These are phyloP conservation scores for Tulasnella sp. DNA, from an alignment of 768 basidiomycete species.

Conservation along the genomic window DNA sequence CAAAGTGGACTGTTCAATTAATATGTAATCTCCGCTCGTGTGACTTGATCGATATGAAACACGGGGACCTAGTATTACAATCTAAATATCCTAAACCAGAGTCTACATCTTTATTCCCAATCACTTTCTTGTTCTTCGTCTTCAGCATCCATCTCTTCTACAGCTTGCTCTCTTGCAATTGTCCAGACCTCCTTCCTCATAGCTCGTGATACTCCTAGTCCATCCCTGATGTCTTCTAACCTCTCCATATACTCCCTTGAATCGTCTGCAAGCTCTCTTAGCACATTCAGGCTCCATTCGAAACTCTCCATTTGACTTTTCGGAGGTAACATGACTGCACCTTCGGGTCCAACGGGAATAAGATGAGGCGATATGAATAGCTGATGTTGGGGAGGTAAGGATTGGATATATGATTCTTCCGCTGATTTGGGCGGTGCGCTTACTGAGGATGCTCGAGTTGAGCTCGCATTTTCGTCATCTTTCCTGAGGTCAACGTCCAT, in stretches of 20 bases:
- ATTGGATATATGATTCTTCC: constrained; percentile 8
- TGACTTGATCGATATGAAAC: too few relatives aligned
- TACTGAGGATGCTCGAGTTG: not conserved
- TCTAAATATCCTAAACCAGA: not conserved
- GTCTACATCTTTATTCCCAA: constrained; percentile 12
- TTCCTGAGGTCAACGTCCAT: constrained; percentile 11
- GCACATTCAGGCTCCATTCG: constrained; percentile 57
- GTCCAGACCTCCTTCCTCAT: constrained; percentile 69
- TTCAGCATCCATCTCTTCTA: constrained; percentile 57
- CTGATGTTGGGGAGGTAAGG: constrained; percentile 11
- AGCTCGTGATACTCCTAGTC: constrained; percentile 56
- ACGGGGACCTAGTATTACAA: too few relatives aligned
- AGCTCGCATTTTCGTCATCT: constrained; percentile 1
- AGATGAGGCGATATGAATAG: constrained; percentile 15
- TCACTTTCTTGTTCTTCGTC: constrained; percentile 9
- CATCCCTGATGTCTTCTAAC: constrained; percentile 70
- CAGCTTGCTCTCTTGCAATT: constrained; percentile 55
- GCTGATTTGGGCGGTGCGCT: not conserved
- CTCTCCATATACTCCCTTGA: constrained; percentile 78
- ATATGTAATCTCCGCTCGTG: too few relatives aligned
- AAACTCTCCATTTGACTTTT: constrained; percentile 55
- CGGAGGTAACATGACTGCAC: constrained; percentile 23
- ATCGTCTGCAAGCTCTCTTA: constrained; percentile 76
- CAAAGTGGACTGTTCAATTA: too few relatives aligned
- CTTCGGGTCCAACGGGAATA: not conserved